These are phyloP conservation scores for Catharanthus roseus DNA, from an alignment of 257 asterid species.

Conservation along the genomic window DNA sequence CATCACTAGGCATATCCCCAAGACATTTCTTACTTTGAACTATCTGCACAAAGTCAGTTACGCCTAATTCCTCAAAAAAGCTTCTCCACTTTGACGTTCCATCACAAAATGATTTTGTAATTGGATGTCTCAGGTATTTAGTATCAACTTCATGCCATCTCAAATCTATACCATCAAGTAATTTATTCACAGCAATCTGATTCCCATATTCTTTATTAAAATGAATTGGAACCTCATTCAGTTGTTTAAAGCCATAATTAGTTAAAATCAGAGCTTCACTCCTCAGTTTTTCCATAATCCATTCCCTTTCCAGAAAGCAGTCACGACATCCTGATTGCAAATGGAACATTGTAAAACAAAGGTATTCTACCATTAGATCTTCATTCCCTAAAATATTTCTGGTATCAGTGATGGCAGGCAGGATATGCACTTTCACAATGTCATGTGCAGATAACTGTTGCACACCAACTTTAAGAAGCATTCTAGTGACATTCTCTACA, in stretches of 20 bases:
- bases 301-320: conserved; percentile 56
- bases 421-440: conserved; percentile 66
- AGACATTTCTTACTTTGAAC: conserved; percentile 54
- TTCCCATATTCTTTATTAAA: conserved; percentile 59
- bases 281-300: conserved; percentile 48
- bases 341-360: conserved; percentile 80
- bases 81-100: conserved; percentile 76
- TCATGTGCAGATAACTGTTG: conserved; percentile 89
- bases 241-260: conserved; percentile 63
- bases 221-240: conserved; percentile 68
- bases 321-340: conserved; percentile 63
- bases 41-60: conserved; percentile 76
- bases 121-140: conserved; percentile 61
- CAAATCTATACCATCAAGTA: conserved; percentile 50
- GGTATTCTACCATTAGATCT: conserved; percentile 73
- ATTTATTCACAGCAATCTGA: conserved; percentile 50
- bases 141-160: conserved; percentile 69
- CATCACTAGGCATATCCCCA: conserved; percentile 32
- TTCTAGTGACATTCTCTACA: conserved; percentile 51
- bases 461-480: conserved; percentile 82
- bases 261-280: conserved; percentile 61
- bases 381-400: conserved; percentile 34
- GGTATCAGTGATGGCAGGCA: conserved; percentile 60
- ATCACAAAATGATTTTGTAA: conserved; percentile 52
- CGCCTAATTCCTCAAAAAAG: conserved; percentile 70